Base-by-base conservation (phyloP, 2,329 filamentous ascomycete species). In the Fusarium sarcochroum region DNA sequence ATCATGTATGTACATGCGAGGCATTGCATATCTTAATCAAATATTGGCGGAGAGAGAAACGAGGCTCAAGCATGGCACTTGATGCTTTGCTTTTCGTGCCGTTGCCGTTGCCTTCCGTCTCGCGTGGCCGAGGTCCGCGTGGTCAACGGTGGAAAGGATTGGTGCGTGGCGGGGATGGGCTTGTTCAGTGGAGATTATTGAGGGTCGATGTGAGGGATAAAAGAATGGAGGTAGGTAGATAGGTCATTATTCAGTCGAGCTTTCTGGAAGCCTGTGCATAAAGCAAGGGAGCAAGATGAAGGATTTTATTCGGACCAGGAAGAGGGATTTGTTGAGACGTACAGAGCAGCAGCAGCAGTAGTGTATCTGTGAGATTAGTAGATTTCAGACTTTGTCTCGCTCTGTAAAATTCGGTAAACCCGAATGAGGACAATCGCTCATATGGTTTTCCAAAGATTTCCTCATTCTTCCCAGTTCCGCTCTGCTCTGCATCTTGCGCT, bases 51-150 rank as follows among this genome's bases (percentile, higher is more conserved):
- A 61, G 20, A 50, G 40, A 50, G 40, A 45, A 41, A 57, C 41
- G 42, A 47, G 7, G 45, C 59, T 64, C 61, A 30, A 58, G 32
- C 45, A 58, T 64, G 64, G 61, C 45, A 60, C 37, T 18, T n/a
- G 23, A 21, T 18, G 25, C 38, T 64, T 32, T 65, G 21, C 44
- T 60, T 47, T 50, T 44, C 59, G 48, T 53, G 61, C 34, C 21
- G 32, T 37, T 49, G 21, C 50, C 45, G 58, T 38, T 40, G 50
- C 65, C 65, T 61, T 47, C 64, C 63, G 44, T 23, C 40, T 69
- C 66, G 66, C 66, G 51, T 69, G 65, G 65, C 51, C 44, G 21
- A 53, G 46, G 48, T 66, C 55, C 52, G 66, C 51, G 61, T 69
- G 46, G 60, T 27, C 23, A 63, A 69, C 40, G 44, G 66, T 14